Conservation (phyloP, 1,139 yeast species). For the Nakaseomyces uthaithaninus region DNA sequence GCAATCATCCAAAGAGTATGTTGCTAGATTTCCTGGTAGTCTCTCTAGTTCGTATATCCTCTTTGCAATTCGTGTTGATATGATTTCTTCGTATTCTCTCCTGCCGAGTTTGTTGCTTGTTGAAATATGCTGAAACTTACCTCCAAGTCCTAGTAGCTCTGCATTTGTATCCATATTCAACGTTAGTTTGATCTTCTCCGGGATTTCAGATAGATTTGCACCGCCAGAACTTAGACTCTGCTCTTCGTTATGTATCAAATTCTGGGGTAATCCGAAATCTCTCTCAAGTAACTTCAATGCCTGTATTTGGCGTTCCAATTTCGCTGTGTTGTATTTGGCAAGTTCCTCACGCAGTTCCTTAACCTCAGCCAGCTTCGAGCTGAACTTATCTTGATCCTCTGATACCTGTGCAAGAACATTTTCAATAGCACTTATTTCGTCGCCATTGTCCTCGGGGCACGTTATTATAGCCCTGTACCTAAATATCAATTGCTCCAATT, state of each 20-base stretch:
- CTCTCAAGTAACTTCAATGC: constrained; percentile 71
- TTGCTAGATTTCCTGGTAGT: constrained; percentile 68
- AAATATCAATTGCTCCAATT: constrained; percentile 28
- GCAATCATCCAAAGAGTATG: constrained; percentile 41
- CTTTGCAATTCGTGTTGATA: constrained; percentile 52
- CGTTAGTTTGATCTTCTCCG: constrained; percentile 27
- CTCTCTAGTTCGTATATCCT: constrained; percentile 70
- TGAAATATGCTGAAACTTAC: constrained; percentile 29
- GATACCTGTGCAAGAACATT: constrained; percentile 31
- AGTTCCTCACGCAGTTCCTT: constrained; percentile 22
- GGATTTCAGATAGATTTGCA: neutral
- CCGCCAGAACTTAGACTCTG: neutral
- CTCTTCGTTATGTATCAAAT: constrained; percentile 30
- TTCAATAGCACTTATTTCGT: constrained; percentile 33
- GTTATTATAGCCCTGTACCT: constrained; percentile 29
- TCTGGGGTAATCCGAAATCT: constrained; percentile 66
- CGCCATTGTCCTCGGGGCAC: constrained; percentile 20
- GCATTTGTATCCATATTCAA: constrained; percentile 32
- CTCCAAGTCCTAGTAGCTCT: constrained; percentile 30
- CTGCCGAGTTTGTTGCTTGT: constrained; percentile 27
- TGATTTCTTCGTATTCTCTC: constrained; percentile 41
- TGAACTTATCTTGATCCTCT: constrained; percentile 34
- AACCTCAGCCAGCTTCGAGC: constrained; percentile 29
- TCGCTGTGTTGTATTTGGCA: constrained; percentile 38
- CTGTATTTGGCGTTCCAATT: constrained; percentile 59